phyloP scores from a whole-genome alignment of 805 yeast species.

The Starmerella potacharoeniae region DNA sequence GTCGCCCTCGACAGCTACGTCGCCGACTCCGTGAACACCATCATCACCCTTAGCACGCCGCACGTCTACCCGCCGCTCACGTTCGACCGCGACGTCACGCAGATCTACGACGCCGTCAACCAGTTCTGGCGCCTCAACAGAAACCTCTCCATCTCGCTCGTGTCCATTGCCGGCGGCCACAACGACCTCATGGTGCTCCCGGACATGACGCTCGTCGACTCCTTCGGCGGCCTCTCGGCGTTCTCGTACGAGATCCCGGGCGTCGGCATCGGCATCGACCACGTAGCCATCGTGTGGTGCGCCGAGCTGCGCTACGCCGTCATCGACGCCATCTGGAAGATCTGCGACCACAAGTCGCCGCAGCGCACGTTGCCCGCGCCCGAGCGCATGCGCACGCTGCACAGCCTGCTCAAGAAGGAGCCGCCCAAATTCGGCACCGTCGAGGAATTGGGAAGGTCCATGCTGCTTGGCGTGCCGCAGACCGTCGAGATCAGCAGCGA shows the following conservation, averaged over 20 bases:
- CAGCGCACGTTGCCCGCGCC: constrained; percentile 39
- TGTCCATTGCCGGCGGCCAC: constrained; percentile 85
- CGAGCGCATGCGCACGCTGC: constrained; percentile 40
- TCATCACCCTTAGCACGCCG: constrained; percentile 79
- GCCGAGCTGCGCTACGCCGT: constrained; percentile 63
- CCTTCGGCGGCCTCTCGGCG: constrained; percentile 71
- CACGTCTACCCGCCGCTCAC: constrained; percentile 88
- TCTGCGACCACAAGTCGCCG: constrained; percentile 41
- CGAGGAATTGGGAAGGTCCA: background rate
- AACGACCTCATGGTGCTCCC: constrained; percentile 75
- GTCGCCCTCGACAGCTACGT: constrained; percentile 66
- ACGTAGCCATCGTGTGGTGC: constrained; percentile 94
- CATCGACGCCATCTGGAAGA: constrained; percentile 47
- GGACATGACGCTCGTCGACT: constrained; percentile 69
- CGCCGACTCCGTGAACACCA: constrained; percentile 64
- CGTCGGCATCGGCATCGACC: constrained; percentile 93
- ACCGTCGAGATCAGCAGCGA: background rate
- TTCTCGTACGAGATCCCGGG: constrained; percentile 77
- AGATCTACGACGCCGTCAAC: constrained; percentile 62
- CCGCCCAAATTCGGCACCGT: background rate
- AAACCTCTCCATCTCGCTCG: constrained; percentile 48
- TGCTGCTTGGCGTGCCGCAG: constrained; percentile 5
- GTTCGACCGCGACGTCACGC: constrained; percentile 77
- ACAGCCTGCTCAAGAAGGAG: constrained; percentile 6
- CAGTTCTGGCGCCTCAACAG: constrained; percentile 52